These are phyloP conservation scores for Paralagenidium karlingii DNA, from an alignment of 352 stramenopile genomes.

Conservation along the genomic window DNA sequence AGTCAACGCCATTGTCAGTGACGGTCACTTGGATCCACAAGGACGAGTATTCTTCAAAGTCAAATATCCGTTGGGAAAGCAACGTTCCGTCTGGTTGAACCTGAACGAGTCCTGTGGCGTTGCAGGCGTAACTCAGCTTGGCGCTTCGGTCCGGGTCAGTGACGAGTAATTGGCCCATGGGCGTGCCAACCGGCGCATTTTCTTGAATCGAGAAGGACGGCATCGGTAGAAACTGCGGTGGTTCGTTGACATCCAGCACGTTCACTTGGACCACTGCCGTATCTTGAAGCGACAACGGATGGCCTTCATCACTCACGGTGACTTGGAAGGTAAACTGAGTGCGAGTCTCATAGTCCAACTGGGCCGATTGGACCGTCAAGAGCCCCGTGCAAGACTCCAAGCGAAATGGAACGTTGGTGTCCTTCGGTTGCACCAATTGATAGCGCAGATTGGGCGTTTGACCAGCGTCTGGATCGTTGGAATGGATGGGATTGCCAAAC, in stretches of 20 bases:
- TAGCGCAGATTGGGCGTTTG: constrained; percentile 35
- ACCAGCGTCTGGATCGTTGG: constrained; percentile 24
- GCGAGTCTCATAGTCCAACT: constrained; percentile 30
- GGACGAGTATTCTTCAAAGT: constrained; percentile 18
- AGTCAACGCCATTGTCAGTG: constrained; percentile 20
- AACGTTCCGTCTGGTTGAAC: constrained; percentile 10
- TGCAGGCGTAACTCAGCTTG: constrained; percentile 15
- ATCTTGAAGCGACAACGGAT: constrained; percentile 15
- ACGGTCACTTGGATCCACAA: constrained; percentile 19
- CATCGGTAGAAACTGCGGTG: constrained; percentile 17
- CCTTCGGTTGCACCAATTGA: constrained; percentile 22
- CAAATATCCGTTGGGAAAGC: constrained; percentile 7
- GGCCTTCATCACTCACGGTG: constrained; percentile 23
- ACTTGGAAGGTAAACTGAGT: constrained; percentile 25
- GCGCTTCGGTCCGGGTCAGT: constrained; percentile 22
- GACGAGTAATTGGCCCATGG: constrained; percentile 21
- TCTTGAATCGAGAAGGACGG: constrained; percentile 18
- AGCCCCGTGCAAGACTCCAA: constrained; percentile 41
- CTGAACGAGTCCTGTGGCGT: constrained; percentile 13
- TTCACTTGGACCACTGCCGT: constrained; percentile 14
- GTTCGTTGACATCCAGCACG: constrained; percentile 37
- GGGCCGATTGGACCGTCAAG: constrained; percentile 25
- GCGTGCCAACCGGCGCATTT: constrained; percentile 13
- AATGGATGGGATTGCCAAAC: constrained; percentile 34
- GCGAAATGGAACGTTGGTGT: constrained; percentile 21